Evolutionary conservation across 306 rosid genomes (phyloP).

Genomic region (Pterocarpus macrocarpus): DNA sequence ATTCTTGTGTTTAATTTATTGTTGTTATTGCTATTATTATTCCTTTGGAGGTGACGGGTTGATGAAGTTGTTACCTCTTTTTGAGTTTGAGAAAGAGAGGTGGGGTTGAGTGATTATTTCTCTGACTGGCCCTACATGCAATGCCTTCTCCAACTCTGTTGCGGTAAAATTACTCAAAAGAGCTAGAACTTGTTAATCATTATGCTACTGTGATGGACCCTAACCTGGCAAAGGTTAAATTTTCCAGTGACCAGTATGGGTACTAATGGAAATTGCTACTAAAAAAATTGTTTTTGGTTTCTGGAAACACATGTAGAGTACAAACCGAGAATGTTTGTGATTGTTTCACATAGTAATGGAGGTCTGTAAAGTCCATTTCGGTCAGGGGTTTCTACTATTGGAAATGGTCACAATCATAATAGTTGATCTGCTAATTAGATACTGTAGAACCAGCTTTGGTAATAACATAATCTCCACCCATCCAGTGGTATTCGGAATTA

Average conservation of each 20-base stretch:
- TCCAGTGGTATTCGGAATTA: neutral
- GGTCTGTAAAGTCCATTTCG: neutral
- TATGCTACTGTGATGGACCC: neutral
- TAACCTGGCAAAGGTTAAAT: neutral
- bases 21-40: neutral
- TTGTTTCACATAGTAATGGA: conserved; percentile 2
- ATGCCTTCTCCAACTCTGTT: conserved; percentile 26
- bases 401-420: neutral
- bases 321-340: neutral
- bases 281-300: neutral
- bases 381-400: neutral
- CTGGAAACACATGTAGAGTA: conserved; percentile 18
- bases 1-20: neutral
- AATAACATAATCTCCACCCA: neutral
- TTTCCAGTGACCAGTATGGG: neutral
- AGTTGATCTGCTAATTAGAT: neutral
- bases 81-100: conserved; percentile 15
- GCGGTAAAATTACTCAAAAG: neutral
- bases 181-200: conserved; percentile 31
- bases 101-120: conserved; percentile 4
- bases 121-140: conserved; percentile 19
- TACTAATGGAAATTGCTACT: neutral
- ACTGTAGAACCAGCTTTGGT: neutral
- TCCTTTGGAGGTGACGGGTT: neutral
- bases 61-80: neutral